These are phyloP conservation scores for Claviceps africana DNA, from an alignment of 2,329 filamentous ascomycete species.

Conservation along the genomic window DNA sequence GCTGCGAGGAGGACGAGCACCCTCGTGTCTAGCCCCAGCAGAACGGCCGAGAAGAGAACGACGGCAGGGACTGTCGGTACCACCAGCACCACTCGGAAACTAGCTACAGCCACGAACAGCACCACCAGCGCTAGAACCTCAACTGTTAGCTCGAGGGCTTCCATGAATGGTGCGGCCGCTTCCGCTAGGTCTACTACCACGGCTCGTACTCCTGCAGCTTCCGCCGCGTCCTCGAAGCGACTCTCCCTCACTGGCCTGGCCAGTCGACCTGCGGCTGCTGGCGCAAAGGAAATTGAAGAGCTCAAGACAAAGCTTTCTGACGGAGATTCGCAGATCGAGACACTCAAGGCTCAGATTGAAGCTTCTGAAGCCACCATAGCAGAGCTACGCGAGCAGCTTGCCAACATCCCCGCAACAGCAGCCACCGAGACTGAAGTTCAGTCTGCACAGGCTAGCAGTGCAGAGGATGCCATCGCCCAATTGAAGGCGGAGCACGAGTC, in stretches of 20 bases:
- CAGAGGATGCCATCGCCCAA: slow-evolving; percentile 29
- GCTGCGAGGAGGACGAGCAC: slow-evolving; percentile 30
- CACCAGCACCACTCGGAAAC: slow-evolving; percentile 20
- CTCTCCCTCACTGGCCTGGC: slow-evolving; percentile 33
- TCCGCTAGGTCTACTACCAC: slow-evolving; percentile 21
- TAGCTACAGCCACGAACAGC: slow-evolving; percentile 17
- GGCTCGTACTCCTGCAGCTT: slow-evolving; percentile 22
- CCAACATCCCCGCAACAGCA: slow-evolving; percentile 23
- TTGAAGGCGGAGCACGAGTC: slow-evolving; percentile 37
- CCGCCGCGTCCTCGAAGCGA: slow-evolving; percentile 39
- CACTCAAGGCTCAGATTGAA: slow-evolving; percentile 42
- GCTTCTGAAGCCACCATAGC: slow-evolving; percentile 41
- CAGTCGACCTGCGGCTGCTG: slow-evolving; percentile 22
- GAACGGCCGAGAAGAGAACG: slow-evolving; percentile 21
- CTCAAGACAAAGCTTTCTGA: slow-evolving; percentile 45
- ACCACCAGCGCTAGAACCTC: slow-evolving; percentile 25
- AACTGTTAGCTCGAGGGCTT: slow-evolving; percentile 17
- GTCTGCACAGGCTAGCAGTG: slow-evolving; percentile 22
- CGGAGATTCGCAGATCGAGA: slow-evolving; percentile 42
- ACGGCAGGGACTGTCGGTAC: slow-evolving; percentile 21
- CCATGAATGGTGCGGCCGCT: slow-evolving; percentile 13
- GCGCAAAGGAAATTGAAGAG: slow-evolving; percentile 43
- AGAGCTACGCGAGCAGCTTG: slow-evolving; percentile 38
- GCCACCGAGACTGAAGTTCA: slow-evolving; percentile 25
- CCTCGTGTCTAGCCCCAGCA: slow-evolving; percentile 25